Evolutionary conservation across 768 basidiomycete species (phyloP), one percentile per base, ranked within the genome.

Genomic region (Suillus paluster): DNA sequence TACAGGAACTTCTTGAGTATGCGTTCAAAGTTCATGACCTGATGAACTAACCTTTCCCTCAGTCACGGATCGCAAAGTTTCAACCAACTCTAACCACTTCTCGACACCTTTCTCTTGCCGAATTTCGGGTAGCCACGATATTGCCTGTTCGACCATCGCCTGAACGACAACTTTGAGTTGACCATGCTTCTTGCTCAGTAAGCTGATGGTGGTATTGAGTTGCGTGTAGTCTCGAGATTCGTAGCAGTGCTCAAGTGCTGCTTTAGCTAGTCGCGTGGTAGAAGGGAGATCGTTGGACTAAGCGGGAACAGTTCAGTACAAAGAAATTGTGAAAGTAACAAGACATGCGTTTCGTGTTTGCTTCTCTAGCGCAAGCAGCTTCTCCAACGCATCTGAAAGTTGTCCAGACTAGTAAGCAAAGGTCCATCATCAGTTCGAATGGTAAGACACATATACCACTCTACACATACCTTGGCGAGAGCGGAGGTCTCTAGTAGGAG

Each of bases 141-240:
- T 91, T 4, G 86, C 83, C 63, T 86, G 85, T 70, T 99, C 96
- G 11, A 99, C 95, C 71, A 99, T 90, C n/a, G 88, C 84, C 70
- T 95, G 92, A 14, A 96, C 87, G 1, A 88, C 91, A 55, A 84
- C 91, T 73, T 98, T 96, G 66, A 99, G 81, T 72, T 99, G 97
- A 0, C 97, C 97, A 75, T 99, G 97, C 71, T 98, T 99, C 84
- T 97, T 98, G 77, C 90, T 90, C 67, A 97, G 77, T 19, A 85
- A 53, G 38, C 79, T 82, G 62, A 94, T 82, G 64, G 83, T 88
- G 10, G 83, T 80, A 71, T 95, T 95, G 61, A 96, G 78, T 58
- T 86, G 81, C 36, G 81, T 75, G 71, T 88, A 88, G 70, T 97
- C 84, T 61, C 82, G 83, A 25, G 87, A 86, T 65, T 88, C 79